Evolutionary conservation across 1,284 basidiomycete species (phyloP), one percentile per base, ranked within the genome.

Genomic region (Ganoderma leucocontextum): DNA sequence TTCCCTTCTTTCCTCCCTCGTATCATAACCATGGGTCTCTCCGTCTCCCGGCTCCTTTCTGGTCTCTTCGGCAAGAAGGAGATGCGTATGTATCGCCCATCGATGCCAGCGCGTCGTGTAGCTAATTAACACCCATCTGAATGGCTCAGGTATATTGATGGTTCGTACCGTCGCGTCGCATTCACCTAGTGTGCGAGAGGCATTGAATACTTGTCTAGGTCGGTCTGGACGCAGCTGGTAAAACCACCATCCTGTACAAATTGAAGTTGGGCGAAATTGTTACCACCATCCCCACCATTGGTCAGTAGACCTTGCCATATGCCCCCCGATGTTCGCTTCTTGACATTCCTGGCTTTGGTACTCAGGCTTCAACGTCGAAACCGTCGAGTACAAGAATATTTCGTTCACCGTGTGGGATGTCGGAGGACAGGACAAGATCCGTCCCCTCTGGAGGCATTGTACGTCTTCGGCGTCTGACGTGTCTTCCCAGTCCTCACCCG

Each of bases 371-470:
- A 98, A 99, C 82, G 97, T 99, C 76, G 97, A 99, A 85, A 95
- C 94, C 67, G 93, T 95, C 75, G 93, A 95, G 80, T 95, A 95
- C 86, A 95, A 95, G 86, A 95, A 95, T 86, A 95, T 95, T 75
- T 94, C 93, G 60, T 95, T 95, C 87, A 95, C 94, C 52, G 93
- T 95, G 25, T 95, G 93, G 93, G 93, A 95, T 83, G 94, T 95
- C 72, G 93, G 93, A 88, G 93, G 92, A 77, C 92, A 94, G 82
- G 92, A 94, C 82, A 94, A 94, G 87, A 94, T 94, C 76, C 87
- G 93, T 78, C 93, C 93, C 73, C 87, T 99, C 78, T 99, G 97
- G 97, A 96, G 97, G 90, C 97, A 99, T 87, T 99, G 97, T 97
- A 80, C 78, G 90, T 86, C 67, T 33, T 72, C 38, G 44, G 62